Base-by-base conservation (phyloP, 768 basidiomycete genomes). In the Cystobasidium ongulense region DNA sequence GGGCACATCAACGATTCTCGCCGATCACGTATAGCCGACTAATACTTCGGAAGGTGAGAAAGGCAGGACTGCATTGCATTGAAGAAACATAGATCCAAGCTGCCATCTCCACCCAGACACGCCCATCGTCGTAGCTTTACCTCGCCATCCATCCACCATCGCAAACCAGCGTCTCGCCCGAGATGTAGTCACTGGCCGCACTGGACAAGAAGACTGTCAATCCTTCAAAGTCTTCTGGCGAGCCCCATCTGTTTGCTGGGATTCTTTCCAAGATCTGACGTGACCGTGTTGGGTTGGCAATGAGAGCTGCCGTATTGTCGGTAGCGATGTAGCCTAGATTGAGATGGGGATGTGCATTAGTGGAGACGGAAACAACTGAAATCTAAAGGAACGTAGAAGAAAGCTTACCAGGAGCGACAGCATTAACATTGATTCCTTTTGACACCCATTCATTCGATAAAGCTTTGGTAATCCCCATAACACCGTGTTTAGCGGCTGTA, bases 391-490 rank as follows among this genome's bases (percentile, higher is more conserved):
- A 39, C 39, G 39, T 39, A 39, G 39, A 50, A 50, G 46, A 50
- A 23, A n/a, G n/a, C 57, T 10, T 61, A 61, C 57, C 74, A 50
- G 74, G 92, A 76, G 88, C 88, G 76, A 95, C 89, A 29, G 86
- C 89, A 80, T 94, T 94, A n/a, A 95, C 92, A 80, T 92, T 89
- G 65, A 95, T 87, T 76, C 90, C 91, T 38, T 92, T 86, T 78
- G 85, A 85, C 74, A 90, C 89, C 92, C 93, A 96, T 81, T 95
- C 93, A 81, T 96, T 96, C 78, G 89, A 88, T 78, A 95, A 86
- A 1, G 92, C 89, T 82, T 93, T 93, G 31, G 91, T 91, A 77
- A 91, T 18, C 36, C 74, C 76, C 53, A 68, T 46, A 83, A 79
- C 89, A 89, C 11, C 89, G 90, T 74, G 74, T 35, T 74, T 41